These are phyloP conservation scores for Colletotrichum trifolii DNA, from an alignment of 2,329 filamentous ascomycete genomes.

Conservation along the genomic window DNA sequence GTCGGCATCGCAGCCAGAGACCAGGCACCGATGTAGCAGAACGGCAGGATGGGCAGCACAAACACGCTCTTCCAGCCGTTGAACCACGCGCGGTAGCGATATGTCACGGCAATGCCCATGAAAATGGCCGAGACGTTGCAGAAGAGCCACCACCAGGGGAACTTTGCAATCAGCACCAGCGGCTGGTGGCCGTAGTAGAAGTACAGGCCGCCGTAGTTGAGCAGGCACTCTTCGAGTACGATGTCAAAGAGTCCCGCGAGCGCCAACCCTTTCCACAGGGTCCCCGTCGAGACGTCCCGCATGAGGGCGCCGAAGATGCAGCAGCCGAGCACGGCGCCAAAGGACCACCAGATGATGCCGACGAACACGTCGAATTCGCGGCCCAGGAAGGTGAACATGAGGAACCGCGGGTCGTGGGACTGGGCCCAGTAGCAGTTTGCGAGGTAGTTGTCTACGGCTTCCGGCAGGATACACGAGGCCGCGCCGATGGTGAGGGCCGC, in stretches of 20 bases:
- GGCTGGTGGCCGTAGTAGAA: conserved; percentile 24
- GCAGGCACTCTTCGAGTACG: conserved; percentile 22
- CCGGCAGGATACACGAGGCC: not conserved
- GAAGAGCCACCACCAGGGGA: conserved; percentile 25
- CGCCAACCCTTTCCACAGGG: not conserved
- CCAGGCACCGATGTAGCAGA: conserved; percentile 6
- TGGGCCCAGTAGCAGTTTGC: conserved; percentile 8
- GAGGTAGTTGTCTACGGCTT: conserved; percentile 14
- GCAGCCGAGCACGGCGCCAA: conserved; percentile 12
- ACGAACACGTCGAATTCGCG: conserved; percentile 15
- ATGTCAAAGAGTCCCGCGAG: conserved; percentile 7
- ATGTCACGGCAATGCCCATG: conserved; percentile 4
- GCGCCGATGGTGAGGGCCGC: conserved; percentile 3
- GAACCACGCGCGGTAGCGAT: conserved; percentile 16
- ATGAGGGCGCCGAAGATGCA: conserved; percentile 10
- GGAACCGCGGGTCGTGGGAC: conserved; percentile 5
- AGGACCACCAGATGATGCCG: conserved; percentile 28
- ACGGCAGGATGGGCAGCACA: not conserved
- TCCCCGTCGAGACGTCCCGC: conserved; percentile 1
- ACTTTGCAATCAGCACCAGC: conserved; percentile 2
- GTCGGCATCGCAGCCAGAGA: conserved; percentile 8
- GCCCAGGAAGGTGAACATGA: conserved; percentile 12
- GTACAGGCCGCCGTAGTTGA: conserved; percentile 15
- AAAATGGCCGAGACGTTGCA: conserved; percentile 27
- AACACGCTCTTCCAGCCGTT: conserved; percentile 11